Evolutionary conservation across 192 early-diverging fungal species (phyloP).

Genomic region (Backusella tuberculispora): DNA sequence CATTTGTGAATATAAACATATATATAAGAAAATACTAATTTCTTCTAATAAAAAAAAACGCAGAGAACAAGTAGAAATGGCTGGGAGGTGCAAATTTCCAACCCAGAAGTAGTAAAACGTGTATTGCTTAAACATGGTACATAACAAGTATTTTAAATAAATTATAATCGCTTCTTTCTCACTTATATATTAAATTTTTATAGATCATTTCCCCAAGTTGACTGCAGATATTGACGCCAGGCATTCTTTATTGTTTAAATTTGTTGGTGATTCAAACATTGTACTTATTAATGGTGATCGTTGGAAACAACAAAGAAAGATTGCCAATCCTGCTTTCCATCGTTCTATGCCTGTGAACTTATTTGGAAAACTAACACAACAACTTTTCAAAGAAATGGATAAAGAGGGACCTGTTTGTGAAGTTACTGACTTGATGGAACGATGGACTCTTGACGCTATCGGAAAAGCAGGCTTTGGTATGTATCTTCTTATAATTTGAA

Average conservation of each 20-base stretch:
- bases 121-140: conserved; percentile 5
- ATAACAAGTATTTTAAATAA: neutral
- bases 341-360: conserved; percentile 28
- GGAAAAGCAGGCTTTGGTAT: conserved; percentile 37
- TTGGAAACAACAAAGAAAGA: neutral
- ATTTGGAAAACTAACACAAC: conserved; percentile 25
- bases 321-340: conserved; percentile 33
- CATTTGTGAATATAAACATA: neutral
- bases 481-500: neutral
- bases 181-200: too few species aligned
- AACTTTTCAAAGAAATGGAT: conserved; percentile 7
- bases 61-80: neutral
- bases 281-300: neutral
- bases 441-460: conserved; percentile 36
- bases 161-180: too few species aligned
- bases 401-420: neutral
- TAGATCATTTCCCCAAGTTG: too few species aligned
- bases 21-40: neutral
- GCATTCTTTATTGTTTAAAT: too few species aligned
- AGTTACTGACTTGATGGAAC: conserved; percentile 18
- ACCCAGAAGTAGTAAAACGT: neutral
- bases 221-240: too few species aligned
- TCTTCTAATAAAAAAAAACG: too few species aligned
- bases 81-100: neutral
- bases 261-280: neutral